Evolutionary conservation across 768 basidiomycete species (phyloP), one percentile per base, ranked within the genome.

Genomic region (Lactifluus volemus): DNA sequence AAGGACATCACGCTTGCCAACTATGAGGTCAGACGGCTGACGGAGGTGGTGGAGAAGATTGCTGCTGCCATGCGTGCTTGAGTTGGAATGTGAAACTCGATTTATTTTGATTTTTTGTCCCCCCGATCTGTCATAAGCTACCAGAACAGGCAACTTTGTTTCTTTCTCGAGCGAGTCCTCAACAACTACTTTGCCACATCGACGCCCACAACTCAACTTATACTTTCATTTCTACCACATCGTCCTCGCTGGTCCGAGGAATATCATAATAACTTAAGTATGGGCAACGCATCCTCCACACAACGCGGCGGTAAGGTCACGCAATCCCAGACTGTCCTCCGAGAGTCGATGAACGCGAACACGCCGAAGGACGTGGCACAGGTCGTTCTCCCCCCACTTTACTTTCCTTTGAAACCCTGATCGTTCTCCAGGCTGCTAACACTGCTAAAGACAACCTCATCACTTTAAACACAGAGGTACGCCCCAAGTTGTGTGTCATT

Each of bases 11-110:
- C 81, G 0, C 70, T 85, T 63, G 85, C 85, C 1, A 68, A 81
- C 61, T 71, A 80, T 63, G 90, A 93, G 70, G 79, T 80, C 11
- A 70, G 71, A 11, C 79, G 88, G 52, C 73, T 92, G 64, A 73
- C 75, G 25, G 69, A 67, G 6, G 75, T 86, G 56, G 70, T 92
- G n/a, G 74, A 79, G 55, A 74, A 75, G 53, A 77, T 89, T 3
- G 42, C 49, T 14, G 48, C 50, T 42, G 51, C 45, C 21, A 48
- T 65, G 42, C 51, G 50, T 48, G 63, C 58, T 53, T 65, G 47
- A 65, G 32, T 30, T 63, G 32, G 44, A 53, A 53, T 25, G 17
- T 38, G 25, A 38, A 60, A 44, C 19, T 42, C 12, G 48, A 59
- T 54, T 53, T 38, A 42, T 44, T 36, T 49, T 42, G 41, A 36